A percentile compares a stretch with the other conserved stretches of the same genome.
These are phyloP conservation scores for Triticum aestivum DNA, from an alignment of 176 grass and related monocot genomes.

Conservation along the genomic window IWGSC_CS_RefSeq_v2.1 NC_057808.1:235955089-235955588, in stretches of 20 bases:
- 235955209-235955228: too few relatives aligned
- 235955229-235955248: neutral
- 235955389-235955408: neutral
- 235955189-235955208: too few relatives aligned
- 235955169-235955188: too few relatives aligned
- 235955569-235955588: slow-evolving; percentile 1
- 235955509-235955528: neutral
- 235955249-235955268: neutral
- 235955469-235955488: neutral
- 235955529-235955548: neutral
- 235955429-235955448: neutral
- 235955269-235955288: neutral
- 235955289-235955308: neutral
- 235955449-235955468: neutral
- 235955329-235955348: neutral
- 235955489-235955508: neutral
- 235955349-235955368: neutral
- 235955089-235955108: too few relatives aligned
- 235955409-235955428: neutral
- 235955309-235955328: neutral
- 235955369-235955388: neutral
- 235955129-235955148: too few relatives aligned
- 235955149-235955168: too few relatives aligned
- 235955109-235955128: too few relatives aligned
- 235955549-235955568: neutral